Base-by-base conservation (phyloP, 441 rosid genomes). In the Geranium incanum region DNA sequence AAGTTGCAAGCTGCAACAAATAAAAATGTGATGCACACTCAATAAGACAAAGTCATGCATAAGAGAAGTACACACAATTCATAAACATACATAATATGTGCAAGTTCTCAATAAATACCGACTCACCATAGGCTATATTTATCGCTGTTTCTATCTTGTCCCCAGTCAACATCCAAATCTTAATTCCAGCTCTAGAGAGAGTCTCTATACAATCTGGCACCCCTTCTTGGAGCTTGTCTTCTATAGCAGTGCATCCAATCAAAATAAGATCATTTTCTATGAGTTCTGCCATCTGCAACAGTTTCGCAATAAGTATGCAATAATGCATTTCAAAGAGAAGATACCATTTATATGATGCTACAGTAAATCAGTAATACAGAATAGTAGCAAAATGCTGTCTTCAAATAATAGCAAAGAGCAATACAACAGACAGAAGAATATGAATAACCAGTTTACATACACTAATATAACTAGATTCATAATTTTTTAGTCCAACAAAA, bases 151-250 rank as follows among this genome's bases (percentile, higher is more conserved):
- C 99, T 90, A 96, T 80, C 83, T 96, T 93, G 83, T 93, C 99
- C 73, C 99, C 99, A 70, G 98, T 93, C 76, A 96, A 81, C 78
- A 96, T 88, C 99, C 99, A 96, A 72, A 96, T 91, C 87, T 96
- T 96, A 77, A 96, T 96, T 77, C 99, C 99, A 78, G 99, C 99
- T 84, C 84, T 89, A 48, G 97, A 83, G 80, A 96, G 97, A 76
- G 97, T 96, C 84, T 96, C 93, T 77, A 96, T 96, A 82, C 99
- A 96, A 81, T 73, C 75, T 67, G 99, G 99, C 36, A 96, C 99
- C 75, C 98, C 99, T 84, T 96, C 99, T 81, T 96, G 99, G 84
- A 96, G 98, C 75, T 96, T 96, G 84, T 96, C 99, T 88, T 96
- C 99, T 80, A 96, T 96, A 19, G 99, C 99, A 76, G 99, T 96